These are phyloP conservation scores for Bacterosira constricta DNA, from an alignment of 108 stramenopile species.

Conservation along the genomic window DNA sequence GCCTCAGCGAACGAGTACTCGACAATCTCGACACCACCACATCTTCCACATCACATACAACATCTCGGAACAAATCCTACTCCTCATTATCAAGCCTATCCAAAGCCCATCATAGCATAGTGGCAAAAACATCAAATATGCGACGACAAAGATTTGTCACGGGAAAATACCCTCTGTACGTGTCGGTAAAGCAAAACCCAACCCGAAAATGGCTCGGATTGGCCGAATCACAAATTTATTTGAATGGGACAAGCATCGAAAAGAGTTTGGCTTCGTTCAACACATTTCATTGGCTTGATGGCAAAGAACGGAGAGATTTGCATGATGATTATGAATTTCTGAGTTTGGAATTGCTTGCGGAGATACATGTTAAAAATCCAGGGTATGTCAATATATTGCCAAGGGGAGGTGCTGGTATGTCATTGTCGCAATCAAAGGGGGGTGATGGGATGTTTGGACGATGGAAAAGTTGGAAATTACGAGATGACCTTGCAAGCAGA, in stretches of 20 bases:
- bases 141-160: constrained; percentile 78
- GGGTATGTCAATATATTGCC: constrained; percentile 76
- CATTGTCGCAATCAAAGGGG: constrained; percentile 30
- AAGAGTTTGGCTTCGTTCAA: constrained; percentile 67
- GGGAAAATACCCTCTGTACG: constrained; percentile 68
- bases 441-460: constrained; percentile 21
- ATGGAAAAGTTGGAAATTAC: constrained; percentile 43
- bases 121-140: constrained; percentile 55
- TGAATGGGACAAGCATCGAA: constrained; percentile 75
- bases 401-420: constrained; percentile 54
- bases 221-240: constrained; percentile 55
- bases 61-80: background rate
- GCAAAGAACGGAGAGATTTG: constrained; percentile 57
- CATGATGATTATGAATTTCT: constrained; percentile 63
- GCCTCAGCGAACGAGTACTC: background rate
- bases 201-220: constrained; percentile 68
- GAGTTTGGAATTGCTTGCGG: constrained; percentile 76
- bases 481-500: background rate
- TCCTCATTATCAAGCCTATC: constrained; percentile 34
- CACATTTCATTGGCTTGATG: constrained; percentile 79
- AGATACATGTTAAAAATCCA: constrained; percentile 72
- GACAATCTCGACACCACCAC: constrained; percentile 6
- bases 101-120: constrained; percentile 60
- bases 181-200: constrained; percentile 68
- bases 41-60: background rate